Conservation (phyloP, 305 asterid species). For the Caryopteris hybrid region DNA sequence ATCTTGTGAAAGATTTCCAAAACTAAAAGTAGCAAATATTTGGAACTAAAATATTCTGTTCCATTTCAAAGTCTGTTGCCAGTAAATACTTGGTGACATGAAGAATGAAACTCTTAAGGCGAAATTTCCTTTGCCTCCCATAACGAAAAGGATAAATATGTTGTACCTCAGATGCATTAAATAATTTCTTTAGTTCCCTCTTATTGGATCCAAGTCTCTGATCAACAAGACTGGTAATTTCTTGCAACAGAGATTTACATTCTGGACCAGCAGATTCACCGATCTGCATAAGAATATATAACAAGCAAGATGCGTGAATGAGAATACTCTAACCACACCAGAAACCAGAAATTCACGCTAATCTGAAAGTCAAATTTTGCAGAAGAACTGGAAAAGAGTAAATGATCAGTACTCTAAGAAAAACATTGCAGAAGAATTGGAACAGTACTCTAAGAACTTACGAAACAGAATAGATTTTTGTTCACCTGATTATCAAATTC, state of each 20-base stretch:
- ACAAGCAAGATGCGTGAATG: constrained; percentile 14
- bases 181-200: constrained; percentile 47
- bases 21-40: neutral
- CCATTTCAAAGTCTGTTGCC: neutral
- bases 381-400: no score
- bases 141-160: neutral
- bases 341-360: neutral
- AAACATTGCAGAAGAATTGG: no score
- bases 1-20: neutral
- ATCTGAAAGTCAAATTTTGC: neutral
- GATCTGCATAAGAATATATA: constrained; percentile 46
- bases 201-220: constrained; percentile 58
- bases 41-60: neutral
- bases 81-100: neutral
- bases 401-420: no score
- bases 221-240: constrained; percentile 78
- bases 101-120: neutral
- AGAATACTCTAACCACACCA: neutral
- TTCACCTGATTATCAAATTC: constrained; percentile 92
- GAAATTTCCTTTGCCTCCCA: neutral
- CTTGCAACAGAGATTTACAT: constrained; percentile 87
- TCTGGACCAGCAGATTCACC: constrained; percentile 98
- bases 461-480: neutral
- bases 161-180: constrained; percentile 65
- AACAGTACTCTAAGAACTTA: neutral